phyloP scores from a whole-genome alignment of 1,139 yeast genomes.

The Geotrichum candidum region DNA sequence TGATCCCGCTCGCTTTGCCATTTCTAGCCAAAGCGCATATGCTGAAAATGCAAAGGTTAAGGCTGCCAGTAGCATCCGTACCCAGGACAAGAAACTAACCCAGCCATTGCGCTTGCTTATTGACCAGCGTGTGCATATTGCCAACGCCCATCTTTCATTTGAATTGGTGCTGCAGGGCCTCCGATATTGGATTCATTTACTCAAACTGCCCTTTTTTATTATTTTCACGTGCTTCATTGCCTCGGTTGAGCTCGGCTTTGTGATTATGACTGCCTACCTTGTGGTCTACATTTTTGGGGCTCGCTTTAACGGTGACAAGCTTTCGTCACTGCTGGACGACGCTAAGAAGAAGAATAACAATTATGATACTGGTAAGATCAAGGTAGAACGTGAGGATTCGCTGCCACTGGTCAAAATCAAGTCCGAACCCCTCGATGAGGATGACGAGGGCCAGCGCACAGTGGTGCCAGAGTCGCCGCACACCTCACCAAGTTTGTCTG shows the following conservation, averaged over 20 bases:
- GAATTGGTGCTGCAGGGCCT: slow-evolving; percentile 3
- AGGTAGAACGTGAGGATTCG: neutral
- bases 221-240: slow-evolving; percentile 1
- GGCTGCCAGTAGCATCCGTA: neutral
- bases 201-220: neutral
- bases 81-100: neutral
- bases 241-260: neutral
- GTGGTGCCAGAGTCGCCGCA: neutral
- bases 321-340: neutral
- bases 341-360: too few relatives aligned
- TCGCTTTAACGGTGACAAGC: neutral
- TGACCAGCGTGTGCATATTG: slow-evolving; percentile 4
- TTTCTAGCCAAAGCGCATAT: neutral
- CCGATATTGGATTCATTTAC: slow-evolving; percentile 6
- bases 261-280: neutral
- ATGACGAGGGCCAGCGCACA: neutral
- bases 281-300: neutral
- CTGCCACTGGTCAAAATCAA: neutral
- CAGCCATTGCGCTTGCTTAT: neutral
- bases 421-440: neutral
- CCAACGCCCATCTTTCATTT: neutral
- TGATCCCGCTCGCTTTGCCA: neutral
- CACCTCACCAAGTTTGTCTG: neutral
- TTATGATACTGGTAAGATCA: neutral
- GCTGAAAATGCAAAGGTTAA: neutral